Evolutionary conservation across 805 yeast genomes (phyloP), one percentile per base, ranked within the genome.

Genomic region (Candida koratica): DNA sequence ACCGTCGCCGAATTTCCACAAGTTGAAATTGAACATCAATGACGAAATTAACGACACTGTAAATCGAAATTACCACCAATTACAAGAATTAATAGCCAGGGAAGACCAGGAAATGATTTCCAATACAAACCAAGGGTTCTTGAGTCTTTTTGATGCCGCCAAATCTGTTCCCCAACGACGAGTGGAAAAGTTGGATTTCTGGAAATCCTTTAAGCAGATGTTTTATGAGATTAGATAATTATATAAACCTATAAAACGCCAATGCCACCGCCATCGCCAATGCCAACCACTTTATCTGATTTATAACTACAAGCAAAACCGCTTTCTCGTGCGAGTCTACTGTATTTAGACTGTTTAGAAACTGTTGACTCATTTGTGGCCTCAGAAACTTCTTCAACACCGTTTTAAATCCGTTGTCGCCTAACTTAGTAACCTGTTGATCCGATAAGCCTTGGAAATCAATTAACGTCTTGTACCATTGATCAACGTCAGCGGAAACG

Each of bases 381-480:
- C 75, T 56, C 24, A 75, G 68, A 39, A 75, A 75, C 2, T 58
- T 44, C 5, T 53, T 44, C 3, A 58, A 42, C 2, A 67, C 75
- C 32, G 75, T 49, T 3, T 47, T 28, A 25, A 51, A 41, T 3
- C 72, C 73, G 36, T 64, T 65, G 11, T 52, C 41, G 22, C 71
- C 65, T 48, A 67, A 28, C 10, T 27, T 29, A 2, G 9, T n/a
- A 34, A 55, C 59, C 3, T 32, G 41, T 17, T 47, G 40, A 1
- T 35, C 38, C 8, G 47, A 42, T 25, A 53, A 42, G 4, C 63
- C 44, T 9, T 46, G 36, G 12, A 69, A 67, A 12, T 64, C 58
- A 14, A 56, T 51, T 46, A 83, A 54, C 2, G 71, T 72, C 12
- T 64, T 49, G 4, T 77, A 61, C 94, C 94, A 84, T 28, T 59